Conservation (phyloP, 1,284 basidiomycete species). For the Ustilago sp. region DNA sequence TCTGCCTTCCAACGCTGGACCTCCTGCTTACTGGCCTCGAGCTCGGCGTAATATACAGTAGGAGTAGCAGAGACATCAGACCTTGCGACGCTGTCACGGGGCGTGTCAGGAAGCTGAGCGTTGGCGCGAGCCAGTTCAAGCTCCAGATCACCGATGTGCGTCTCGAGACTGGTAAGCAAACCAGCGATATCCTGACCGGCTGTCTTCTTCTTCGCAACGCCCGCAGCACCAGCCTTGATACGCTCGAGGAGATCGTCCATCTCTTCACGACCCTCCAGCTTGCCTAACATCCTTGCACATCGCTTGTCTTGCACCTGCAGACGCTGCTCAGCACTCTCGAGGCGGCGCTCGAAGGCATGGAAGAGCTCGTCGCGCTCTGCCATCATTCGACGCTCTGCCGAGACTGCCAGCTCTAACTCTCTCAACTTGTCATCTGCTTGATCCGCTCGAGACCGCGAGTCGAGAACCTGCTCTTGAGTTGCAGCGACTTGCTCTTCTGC, state of each 20-base stretch:
- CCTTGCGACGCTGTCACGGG: constrained; percentile 14
- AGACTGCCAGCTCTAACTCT: constrained; percentile 56
- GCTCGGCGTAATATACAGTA: constrained; percentile 4
- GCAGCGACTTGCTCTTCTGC: constrained; percentile 10
- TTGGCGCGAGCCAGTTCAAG: constrained; percentile 52
- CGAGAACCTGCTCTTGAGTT: constrained; percentile 5
- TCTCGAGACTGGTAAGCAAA: constrained; percentile 58
- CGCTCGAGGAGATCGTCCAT: constrained; percentile 68
- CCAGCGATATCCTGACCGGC: constrained; percentile 60
- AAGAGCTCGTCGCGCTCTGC: constrained; percentile 58
- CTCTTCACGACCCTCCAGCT: constrained; percentile 67
- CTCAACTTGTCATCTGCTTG: constrained; percentile 31
- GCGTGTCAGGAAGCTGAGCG: constrained; percentile 13
- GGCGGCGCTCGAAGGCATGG: constrained; percentile 55
- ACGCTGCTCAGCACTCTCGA: constrained; percentile 58
- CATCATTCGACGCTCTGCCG: constrained; percentile 59
- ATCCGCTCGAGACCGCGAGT: constrained; percentile 14
- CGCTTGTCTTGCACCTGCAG: constrained; percentile 64
- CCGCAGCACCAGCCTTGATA: constrained; percentile 60
- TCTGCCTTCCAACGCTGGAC: constrained; percentile 26
- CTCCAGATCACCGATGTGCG: constrained; percentile 59
- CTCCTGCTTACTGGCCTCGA: constrained; percentile 22
- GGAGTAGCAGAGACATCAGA: constrained; percentile 8
- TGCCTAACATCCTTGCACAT: constrained; percentile 65
- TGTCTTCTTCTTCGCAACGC: constrained; percentile 51